Evolutionary conservation across 306 rosid genomes (phyloP), one percentile per base, ranked within the genome.

Genomic region (Cucurbita pepo): DNA sequence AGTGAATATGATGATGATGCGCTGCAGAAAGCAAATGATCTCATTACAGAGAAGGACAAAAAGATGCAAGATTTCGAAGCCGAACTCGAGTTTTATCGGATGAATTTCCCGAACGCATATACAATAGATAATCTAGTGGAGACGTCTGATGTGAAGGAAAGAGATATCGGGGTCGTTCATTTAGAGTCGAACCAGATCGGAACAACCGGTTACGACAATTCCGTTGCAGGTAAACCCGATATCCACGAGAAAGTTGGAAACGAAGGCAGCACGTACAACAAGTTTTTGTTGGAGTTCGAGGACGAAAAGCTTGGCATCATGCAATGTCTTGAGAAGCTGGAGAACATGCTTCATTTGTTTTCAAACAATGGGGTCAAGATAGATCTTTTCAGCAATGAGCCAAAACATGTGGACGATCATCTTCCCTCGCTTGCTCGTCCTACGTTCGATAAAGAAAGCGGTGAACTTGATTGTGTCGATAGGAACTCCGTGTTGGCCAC

Each of bases 81-180:
- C 0, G 87, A 79, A 64, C 86, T 88, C 22, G 88, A 78, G 43
- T 82, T 78, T 78, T 79, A 77, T 64, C 72, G 82, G 81, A 76
- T 72, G 70, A 87, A 82, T 69, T 85, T 75, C 71, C 86, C 84
- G 25, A 80, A 81, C 63, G 97, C 83, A 69, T 81, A 82, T 3
- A 59, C 76, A 72, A 48, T 16, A 19, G 85, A 85, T 60, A 76
- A 76, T 74, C 47, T 55, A 37, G 81, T 70, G 47, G 86, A 75
- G 82, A 75, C 59, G 37, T 79, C 77, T 83, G 88, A 87, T 65
- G 71, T 81, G 78, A 86, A 79, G 78, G 88, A 88, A 79, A 89
- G 88, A 82, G 97, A 86, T 85, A 86, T 94, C 77, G 82, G 86
- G 19, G 80, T 86, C 75, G 92, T 89, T 82, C 88, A 76, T 72